Conservation (phyloP, 2,329 filamentous ascomycete species). For the Claviceps lovelessii region DNA sequence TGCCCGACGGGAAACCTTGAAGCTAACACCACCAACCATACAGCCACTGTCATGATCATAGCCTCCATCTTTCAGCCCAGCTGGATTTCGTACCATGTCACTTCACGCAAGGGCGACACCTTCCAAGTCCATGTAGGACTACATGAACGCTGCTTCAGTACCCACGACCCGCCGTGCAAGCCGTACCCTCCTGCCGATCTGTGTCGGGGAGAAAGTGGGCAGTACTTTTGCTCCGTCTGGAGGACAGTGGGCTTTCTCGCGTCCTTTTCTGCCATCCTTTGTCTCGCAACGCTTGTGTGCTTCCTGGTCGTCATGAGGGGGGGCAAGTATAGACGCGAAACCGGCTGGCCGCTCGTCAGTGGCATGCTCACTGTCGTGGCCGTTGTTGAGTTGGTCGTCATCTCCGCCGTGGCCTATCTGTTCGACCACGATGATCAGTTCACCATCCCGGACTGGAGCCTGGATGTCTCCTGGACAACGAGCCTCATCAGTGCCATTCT, state of each 20-base stretch:
- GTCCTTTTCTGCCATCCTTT: slow-evolving; percentile 67
- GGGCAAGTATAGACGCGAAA: slow-evolving; percentile 64
- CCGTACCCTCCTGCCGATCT: slow-evolving; percentile 19
- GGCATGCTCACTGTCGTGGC: slow-evolving; percentile 51
- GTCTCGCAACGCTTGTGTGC: slow-evolving; percentile 65
- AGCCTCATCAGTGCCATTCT: slow-evolving; percentile 42
- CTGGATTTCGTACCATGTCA: slow-evolving; percentile 54
- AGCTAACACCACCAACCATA: slow-evolving; percentile 16
- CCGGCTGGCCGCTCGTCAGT: slow-evolving; percentile 66
- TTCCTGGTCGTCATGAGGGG: slow-evolving; percentile 66
- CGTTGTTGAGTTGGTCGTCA: slow-evolving; percentile 57
- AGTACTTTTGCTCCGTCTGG: slow-evolving; percentile 87
- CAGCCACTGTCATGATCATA: slow-evolving; percentile 59
- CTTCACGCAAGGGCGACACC: slow-evolving; percentile 29
- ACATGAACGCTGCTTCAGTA: slow-evolving; percentile 63
- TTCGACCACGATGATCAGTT: slow-evolving; percentile 76
- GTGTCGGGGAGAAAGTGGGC: slow-evolving; percentile 29
- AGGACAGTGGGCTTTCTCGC: slow-evolving; percentile 76
- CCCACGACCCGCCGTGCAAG: slow-evolving; percentile 46
- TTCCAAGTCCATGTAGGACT: slow-evolving; percentile 57
- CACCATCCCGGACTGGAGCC: slow-evolving; percentile 60
- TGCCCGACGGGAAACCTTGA: too few relatives aligned
- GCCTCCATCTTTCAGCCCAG: slow-evolving; percentile 52
- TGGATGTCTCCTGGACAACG: slow-evolving; percentile 68
- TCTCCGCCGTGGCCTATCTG: slow-evolving; percentile 73